Base-by-base conservation (phyloP, 139 green algal genomes). In the Edaphochlamys debaryana region DNA sequence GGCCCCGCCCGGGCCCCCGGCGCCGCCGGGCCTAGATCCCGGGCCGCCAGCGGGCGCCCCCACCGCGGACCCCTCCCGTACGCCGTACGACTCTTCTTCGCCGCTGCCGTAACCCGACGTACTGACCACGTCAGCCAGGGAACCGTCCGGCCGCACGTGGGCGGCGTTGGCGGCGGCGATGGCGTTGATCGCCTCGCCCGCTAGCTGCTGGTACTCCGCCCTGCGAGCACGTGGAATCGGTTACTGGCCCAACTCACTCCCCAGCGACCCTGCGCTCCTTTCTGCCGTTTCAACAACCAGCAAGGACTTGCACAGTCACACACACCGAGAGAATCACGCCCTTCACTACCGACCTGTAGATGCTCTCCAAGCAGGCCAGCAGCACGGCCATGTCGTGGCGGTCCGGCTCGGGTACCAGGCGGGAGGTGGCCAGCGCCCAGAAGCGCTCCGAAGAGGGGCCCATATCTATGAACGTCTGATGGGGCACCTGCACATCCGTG, bases 281-380 rank as follows among this genome's bases (percentile, higher is more conserved):
- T n/a, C n/a, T n/a, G n/a, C n/a, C n/a, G n/a, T n/a, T n/a, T n/a
- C n/a, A n/a, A n/a, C n/a, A n/a, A n/a, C n/a, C n/a, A n/a, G n/a
- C n/a, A n/a, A n/a, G n/a, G n/a, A n/a, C n/a, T n/a, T n/a, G n/a
- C n/a, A n/a, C n/a, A n/a, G n/a, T n/a, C n/a, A n/a, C n/a, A n/a
- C n/a, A n/a, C n/a, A n/a, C n/a, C n/a, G n/a, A n/a, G n/a, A n/a
- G n/a, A n/a, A n/a, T n/a, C n/a, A n/a, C n/a, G n/a, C n/a, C n/a
- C n/a, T n/a, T n/a, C n/a, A n/a, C n/a, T n/a, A n/a, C 34, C 34
- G 19, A 42, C 64, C 34, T 58, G 72, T 87, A 87, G 19, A 87
- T 56, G 50, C 58, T 77, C 62, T 87, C 81, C 37, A 87, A 45
- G 66, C 81, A 82, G 8, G 81, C 81, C 29, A 87, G 71, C 38